Base-by-base conservation (phyloP, 2,329 filamentous ascomycete species). In the Parastagonospora nodorum region DNA sequence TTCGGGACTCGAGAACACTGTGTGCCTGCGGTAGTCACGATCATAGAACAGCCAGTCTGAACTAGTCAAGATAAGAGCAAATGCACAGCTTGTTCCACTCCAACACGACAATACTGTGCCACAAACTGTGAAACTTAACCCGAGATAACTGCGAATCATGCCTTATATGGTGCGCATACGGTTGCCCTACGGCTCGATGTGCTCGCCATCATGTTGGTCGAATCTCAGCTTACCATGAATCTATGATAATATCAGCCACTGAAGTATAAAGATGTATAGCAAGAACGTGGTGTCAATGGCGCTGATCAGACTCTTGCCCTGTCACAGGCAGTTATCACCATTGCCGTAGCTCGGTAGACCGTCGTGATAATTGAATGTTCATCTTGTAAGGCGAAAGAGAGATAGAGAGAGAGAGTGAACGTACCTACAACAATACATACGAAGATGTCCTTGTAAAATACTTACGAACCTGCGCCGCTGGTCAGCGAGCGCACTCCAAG, bases 321-420 rank as follows among this genome's bases (percentile, higher is more conserved):
- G 87, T 90, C 87, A 89, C 79, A 85, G 87, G 87, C 86, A 66
- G 77, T 78, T 86, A 79, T 90, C 88, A 89, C 90, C 88, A 91
- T 88, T 78, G 82, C 84, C 78, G 78, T 83, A 79, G 83, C 85
- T 91, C 89, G 88, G 88, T 88, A 88, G 88, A 91, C 88, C 88
- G 88, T 91, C 88, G 88, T 91, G 88, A 90, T 73, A 86, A 63
- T 61, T 66, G 59, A 68, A 63, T 67, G 83, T 71, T 74, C 71
- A 74, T 74, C 71, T 67, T 68, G 36, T 58, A 41, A 71, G 48
- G 48, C n/a, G 19, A 24, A 44, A 40, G 28, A 11, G 38, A 32
- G 30, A 27, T 47, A 15, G 50, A 27, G 8, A 15, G 37, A 40
- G 14, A 6, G 15, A 16, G 10, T 36, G 14, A 14, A 58, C 61